Evolutionary conservation across 1,284 basidiomycete species (phyloP).

Genomic region (Neolentinus lepideus): DNA sequence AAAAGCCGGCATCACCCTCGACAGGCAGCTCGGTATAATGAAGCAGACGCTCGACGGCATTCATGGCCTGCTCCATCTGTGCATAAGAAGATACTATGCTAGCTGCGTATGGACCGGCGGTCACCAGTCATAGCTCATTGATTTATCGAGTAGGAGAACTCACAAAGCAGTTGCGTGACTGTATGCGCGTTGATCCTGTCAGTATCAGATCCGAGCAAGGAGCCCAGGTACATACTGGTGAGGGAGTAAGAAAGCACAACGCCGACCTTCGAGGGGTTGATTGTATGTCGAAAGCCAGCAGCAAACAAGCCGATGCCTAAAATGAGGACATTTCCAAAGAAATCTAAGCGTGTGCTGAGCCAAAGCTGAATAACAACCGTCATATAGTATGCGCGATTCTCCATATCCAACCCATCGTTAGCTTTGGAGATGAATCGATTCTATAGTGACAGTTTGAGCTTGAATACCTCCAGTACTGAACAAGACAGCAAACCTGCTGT

Average conservation of each 20-base stretch:
- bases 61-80: slow-evolving; percentile 63
- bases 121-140: neutral
- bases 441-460: too few species aligned
- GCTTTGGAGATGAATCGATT: slow-evolving; percentile 37
- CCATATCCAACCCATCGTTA: slow-evolving; percentile 47
- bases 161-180: slow-evolving; percentile 54
- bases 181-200: neutral
- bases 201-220: neutral
- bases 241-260: slow-evolving; percentile 25
- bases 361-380: slow-evolving; percentile 30
- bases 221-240: slow-evolving; percentile 7
- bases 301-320: slow-evolving; percentile 34
- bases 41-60: slow-evolving; percentile 62
- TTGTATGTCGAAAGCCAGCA: slow-evolving; percentile 15
- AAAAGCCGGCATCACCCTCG: slow-evolving; percentile 34
- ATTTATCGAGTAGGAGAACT: slow-evolving; percentile 15
- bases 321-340: slow-evolving; percentile 38
- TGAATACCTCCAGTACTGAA: too few species aligned
- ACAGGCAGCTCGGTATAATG: slow-evolving; percentile 47
- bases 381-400: slow-evolving; percentile 30
- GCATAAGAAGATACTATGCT: slow-evolving; percentile 52
- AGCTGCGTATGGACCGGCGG: neutral
- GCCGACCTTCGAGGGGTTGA: slow-evolving; percentile 20
- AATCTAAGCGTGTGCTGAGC: slow-evolving; percentile 16
- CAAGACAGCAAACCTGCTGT: slow-evolving; percentile 27